These are phyloP conservation scores for Mercurialis annua DNA, from an alignment of 345 rosid genomes.

Conservation along the genomic window DNA sequence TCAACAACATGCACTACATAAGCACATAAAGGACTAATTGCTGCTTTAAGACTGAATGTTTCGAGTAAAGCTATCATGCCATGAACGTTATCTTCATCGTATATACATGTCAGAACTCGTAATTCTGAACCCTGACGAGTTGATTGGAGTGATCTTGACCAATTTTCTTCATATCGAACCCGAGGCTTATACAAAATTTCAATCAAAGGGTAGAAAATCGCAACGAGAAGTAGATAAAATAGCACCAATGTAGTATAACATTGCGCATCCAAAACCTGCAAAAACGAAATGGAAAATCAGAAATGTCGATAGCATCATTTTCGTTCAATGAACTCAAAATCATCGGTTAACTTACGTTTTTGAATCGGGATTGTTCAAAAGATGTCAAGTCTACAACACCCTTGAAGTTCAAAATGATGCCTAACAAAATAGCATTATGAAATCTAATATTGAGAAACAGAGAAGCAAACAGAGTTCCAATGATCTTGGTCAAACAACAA, in stretches of 20 bases:
- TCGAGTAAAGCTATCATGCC: slow-evolving; percentile 33
- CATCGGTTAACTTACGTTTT: neutral
- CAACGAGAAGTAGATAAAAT: neutral
- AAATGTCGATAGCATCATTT: too few species aligned
- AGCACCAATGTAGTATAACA: neutral
- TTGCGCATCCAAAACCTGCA: too few species aligned
- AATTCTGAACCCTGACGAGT: slow-evolving; percentile 9
- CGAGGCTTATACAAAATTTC: neutral
- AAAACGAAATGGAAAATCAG: neutral
- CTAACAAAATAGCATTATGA: slow-evolving; percentile 19
- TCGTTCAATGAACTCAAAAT: too few species aligned
- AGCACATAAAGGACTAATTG: slow-evolving; percentile 13
- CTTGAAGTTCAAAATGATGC: slow-evolving; percentile 23
- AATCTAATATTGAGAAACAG: slow-evolving; percentile 2
- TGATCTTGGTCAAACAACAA: slow-evolving; percentile 9
- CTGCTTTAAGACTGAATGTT: slow-evolving; percentile 15
- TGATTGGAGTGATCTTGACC: neutral
- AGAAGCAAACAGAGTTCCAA: slow-evolving; percentile 12
- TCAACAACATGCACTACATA: slow-evolving; percentile 23
- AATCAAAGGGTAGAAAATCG: neutral
- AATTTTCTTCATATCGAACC: neutral
- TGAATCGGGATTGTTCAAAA: neutral
- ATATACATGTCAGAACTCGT: slow-evolving; percentile 31
- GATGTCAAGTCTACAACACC: slow-evolving; percentile 18
- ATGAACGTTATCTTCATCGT: slow-evolving; percentile 29